Evolutionary conservation across 2,329 filamentous ascomycete genomes (phyloP).

Genomic region (Penicillium freii): DNA sequence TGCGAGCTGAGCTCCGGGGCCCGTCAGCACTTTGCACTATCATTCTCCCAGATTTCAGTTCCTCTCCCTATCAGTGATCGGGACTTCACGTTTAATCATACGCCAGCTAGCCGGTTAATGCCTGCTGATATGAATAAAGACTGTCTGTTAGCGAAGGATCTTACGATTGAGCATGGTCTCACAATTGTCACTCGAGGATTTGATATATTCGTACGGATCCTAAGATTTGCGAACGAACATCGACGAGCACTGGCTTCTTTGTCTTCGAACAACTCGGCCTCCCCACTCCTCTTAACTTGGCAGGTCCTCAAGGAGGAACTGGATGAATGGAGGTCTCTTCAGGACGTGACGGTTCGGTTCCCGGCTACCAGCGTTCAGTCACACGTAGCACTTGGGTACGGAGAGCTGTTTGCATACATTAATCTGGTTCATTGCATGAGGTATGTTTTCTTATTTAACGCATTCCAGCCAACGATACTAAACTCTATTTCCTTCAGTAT

Average conservation of each 20-base stretch:
- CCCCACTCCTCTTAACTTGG: constrained; percentile 28
- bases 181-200: constrained; percentile 39
- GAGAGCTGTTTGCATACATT: constrained; percentile 40
- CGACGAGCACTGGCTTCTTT: constrained; percentile 29
- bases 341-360: constrained; percentile 35
- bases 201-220: constrained; percentile 38
- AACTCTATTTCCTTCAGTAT: constrained; percentile 19
- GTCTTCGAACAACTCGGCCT: constrained; percentile 12
- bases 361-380: constrained; percentile 36
- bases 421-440: constrained; percentile 41
- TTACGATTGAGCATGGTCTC: constrained; percentile 36
- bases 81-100: constrained; percentile 37
- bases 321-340: constrained; percentile 37
- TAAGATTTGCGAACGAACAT: constrained; percentile 39
- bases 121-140: constrained; percentile 30
- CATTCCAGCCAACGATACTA: not conserved
- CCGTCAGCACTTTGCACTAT: constrained; percentile 38
- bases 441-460: constrained; percentile 11
- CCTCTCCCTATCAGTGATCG: constrained; percentile 37
- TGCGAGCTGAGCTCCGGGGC: constrained; percentile 40
- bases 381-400: constrained; percentile 37
- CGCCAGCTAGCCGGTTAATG: constrained; percentile 26
- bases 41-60: constrained; percentile 39
- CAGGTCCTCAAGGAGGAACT: constrained; percentile 32
- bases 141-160: constrained; percentile 17